These are phyloP conservation scores for Dioscorea dumetorum DNA, from an alignment of 106 monocot species.

Conservation along the genomic window DNA sequence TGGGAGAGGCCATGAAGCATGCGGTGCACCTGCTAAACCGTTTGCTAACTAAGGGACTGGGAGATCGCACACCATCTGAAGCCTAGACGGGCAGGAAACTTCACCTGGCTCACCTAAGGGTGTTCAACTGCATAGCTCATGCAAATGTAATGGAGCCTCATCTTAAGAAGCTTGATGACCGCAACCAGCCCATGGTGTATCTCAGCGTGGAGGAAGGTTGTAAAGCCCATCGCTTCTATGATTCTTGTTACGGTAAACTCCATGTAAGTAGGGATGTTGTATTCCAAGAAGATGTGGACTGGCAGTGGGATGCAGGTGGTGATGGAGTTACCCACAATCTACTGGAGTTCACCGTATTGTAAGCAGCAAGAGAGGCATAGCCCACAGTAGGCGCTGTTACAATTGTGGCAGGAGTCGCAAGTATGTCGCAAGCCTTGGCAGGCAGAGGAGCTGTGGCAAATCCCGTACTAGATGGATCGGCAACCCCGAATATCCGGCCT, in stretches of 20 bases:
- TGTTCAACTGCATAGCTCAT: constrained; percentile 13
- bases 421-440: too few species aligned
- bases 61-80: constrained; percentile 5
- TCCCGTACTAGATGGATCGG: too few species aligned
- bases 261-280: constrained; percentile 1
- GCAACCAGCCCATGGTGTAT: constrained; percentile 1
- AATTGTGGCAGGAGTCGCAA: too few species aligned
- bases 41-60: constrained; percentile 2
- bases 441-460: too few species aligned
- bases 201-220: not conserved
- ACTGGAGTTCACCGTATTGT: not conserved
- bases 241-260: not conserved
- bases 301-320: constrained; percentile 8
- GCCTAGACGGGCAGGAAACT: constrained; percentile 10
- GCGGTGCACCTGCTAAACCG: constrained; percentile 8
- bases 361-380: too few species aligned
- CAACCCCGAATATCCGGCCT: too few species aligned
- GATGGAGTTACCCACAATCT: not conserved
- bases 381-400: too few species aligned
- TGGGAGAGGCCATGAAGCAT: constrained; percentile 18
- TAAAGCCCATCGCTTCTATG: constrained; percentile 1
- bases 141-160: not conserved
- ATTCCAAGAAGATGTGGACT: constrained; percentile 7
- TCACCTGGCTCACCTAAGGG: not conserved
- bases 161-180: constrained; percentile 9